Evolutionary conservation across 768 basidiomycete species (phyloP), one percentile per base, ranked within the genome.

Genomic region (Boletales sp.): DNA sequence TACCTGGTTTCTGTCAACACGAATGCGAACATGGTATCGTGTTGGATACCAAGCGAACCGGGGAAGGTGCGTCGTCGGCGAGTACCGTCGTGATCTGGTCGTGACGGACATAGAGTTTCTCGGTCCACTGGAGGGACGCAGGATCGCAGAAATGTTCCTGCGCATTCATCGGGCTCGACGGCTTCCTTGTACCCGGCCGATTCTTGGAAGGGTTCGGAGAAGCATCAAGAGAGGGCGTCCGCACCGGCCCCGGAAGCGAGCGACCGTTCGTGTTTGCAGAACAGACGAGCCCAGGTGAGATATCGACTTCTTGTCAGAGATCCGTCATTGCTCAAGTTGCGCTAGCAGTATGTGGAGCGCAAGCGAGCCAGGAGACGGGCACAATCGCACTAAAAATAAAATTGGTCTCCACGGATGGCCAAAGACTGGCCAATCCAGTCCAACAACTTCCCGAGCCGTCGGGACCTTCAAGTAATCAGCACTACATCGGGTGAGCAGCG

Each of bases 41-140:
- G 87, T 59, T 87, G 84, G 84, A 80, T 88, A 56, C 78, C 82
- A 9, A 78, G 84, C 50, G 73, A 79, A 44, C 69, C 70, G 21
- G 84, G 83, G 19, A 74, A 82, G 72, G 84, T 82, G 51, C 3
- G 50, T 31, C 7, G 68, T 38, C 9, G n/a, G 13, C 32, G 7
- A 8, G 8, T 18, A 31, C 8, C 13, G 15, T 56, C 25, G 4
- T 19, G n/a, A 25, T 46, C 47, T 54, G 36, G 57, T 38, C 42
- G 21, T 25, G 21, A 19, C 21, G 49, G 30, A 47, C 25, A 33
- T 55, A 87, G 84, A 63, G 56, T 7, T 87, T 87, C 62, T 70
- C 72, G 4, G 77, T 87, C 0, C 75, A 81, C 56, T 88, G 86
- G 86, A 74, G 71, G 37, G 86, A 88, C 58, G 70, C 76, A 48